A percentile compares a stretch with the other conserved stretches of the same genome.
Conservation (phyloP, 2,329 filamentous ascomycete genomes). For the Botrytis pseudocinerea region DNA sequence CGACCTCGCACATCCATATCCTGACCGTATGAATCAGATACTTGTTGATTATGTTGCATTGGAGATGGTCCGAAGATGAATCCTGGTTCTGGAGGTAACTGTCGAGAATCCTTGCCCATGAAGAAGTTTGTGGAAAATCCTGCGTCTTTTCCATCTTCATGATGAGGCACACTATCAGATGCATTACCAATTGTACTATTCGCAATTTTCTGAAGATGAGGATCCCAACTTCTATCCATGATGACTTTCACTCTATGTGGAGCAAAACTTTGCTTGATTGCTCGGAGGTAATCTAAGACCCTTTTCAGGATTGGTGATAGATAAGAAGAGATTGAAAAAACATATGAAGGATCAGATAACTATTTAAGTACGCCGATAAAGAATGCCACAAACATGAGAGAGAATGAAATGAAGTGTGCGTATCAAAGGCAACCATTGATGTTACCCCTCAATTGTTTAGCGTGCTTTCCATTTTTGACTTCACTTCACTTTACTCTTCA, state of each 20-base stretch:
- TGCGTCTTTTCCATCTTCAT: background rate
- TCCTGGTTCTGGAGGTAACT: background rate
- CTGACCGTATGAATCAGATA: background rate
- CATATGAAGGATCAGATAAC: background rate
- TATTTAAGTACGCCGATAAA: background rate
- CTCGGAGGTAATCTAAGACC: background rate
- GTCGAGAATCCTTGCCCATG: background rate
- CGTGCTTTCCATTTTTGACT: constrained; percentile 2
- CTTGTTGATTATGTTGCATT: background rate
- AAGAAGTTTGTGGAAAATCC: background rate
- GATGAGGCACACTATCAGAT: background rate
- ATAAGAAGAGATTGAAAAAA: constrained; percentile 6
- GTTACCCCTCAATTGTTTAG: constrained; percentile 15
- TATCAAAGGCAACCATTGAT: background rate
- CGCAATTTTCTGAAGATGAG: constrained; percentile 33
- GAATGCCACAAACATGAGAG: background rate
- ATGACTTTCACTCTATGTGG: background rate
- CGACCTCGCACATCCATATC: background rate
- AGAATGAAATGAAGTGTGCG: background rate
- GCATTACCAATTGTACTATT: constrained; percentile 26
- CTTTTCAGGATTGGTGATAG: background rate
- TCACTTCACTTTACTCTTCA: constrained; percentile 12
- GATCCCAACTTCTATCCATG: constrained; percentile 28
- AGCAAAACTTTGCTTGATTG: background rate
- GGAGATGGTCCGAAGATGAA: constrained; percentile 12